Percentiles rank a stretch among this genome's conserved stretches.
These are phyloP conservation scores for Fusarium albosuccineum DNA, from an alignment of 2,329 filamentous ascomycete species.

Conservation along the genomic window DNA sequence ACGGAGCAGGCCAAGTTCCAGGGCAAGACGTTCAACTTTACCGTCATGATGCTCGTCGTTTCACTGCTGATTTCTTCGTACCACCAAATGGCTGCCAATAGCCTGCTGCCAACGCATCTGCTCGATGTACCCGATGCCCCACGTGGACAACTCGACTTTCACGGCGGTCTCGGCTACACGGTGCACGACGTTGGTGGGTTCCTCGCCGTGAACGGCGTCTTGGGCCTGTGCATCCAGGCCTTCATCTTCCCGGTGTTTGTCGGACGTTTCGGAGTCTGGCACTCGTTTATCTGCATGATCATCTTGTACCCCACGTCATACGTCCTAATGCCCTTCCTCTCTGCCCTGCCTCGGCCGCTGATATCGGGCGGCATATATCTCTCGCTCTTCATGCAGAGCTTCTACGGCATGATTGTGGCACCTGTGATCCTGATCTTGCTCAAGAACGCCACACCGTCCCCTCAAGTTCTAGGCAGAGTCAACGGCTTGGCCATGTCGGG, in stretches of 20 bases:
- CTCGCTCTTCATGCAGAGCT: constrained; percentile 74
- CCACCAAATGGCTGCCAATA: constrained; percentile 61
- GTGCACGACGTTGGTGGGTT: constrained; percentile 77
- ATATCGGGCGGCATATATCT: constrained; percentile 74
- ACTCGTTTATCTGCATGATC: constrained; percentile 73
- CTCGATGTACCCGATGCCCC: constrained; percentile 50
- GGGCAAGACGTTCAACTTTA: constrained; percentile 54
- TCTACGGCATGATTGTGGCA: constrained; percentile 76
- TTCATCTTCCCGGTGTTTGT: constrained; percentile 77
- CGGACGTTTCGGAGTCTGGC: constrained; percentile 75
- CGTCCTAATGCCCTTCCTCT: constrained; percentile 76
- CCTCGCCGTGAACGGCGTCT: constrained; percentile 76
- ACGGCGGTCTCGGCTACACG: constrained; percentile 75
- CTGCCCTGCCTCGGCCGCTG: constrained; percentile 65
- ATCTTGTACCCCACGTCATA: constrained; percentile 76
- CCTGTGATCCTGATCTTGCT: constrained; percentile 78
- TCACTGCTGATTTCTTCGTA: constrained; percentile 58
- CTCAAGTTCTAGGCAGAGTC: constrained; percentile 74
- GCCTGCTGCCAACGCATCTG: constrained; percentile 58
- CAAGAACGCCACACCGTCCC: constrained; percentile 76
- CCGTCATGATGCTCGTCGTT: constrained; percentile 52
- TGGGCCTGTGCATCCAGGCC: constrained; percentile 80
- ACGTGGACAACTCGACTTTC: constrained; percentile 53
- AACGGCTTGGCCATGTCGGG: constrained; percentile 80
- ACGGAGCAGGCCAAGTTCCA: constrained; percentile 5